Base-by-base conservation (phyloP, 495 filamentous ascomycete species). In the Penicillium alfredii region DNA sequence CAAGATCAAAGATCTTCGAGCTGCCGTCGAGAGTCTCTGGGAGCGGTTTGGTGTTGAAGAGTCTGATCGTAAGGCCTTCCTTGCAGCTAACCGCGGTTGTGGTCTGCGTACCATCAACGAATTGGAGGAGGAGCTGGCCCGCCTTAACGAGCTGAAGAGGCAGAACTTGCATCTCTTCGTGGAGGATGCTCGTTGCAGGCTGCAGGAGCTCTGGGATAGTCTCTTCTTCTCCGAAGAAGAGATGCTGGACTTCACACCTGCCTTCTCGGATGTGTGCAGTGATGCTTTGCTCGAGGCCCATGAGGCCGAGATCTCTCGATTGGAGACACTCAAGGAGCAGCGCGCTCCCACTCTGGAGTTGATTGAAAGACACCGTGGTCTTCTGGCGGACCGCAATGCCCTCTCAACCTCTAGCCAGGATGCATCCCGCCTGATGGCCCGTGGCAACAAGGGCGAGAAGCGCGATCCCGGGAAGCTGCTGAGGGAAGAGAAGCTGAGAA, bases 401-500 rank as follows among this genome's bases (percentile, higher is more conserved):
- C 73, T 99, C 19, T 76, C 79, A n/a, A 69, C 80, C 13, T 88
- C 88, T 0, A 90, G 85, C 49, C 87, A 93, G 50, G 93, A 99
- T 66, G 88, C 93, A 17, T 96, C 88, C 14, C 81, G 92, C 16
- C 71, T 99, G 9, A 85, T 96, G 79, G 74, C 75, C 41, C 84
- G 88, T 24, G 89, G 89, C 2, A 78, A 81, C 37, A 94, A 90
- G 63, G 84, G 88, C 32, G 88, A 95, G 58, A 81, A 78, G 51
- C 83, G 92, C 49, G 92, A 99, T 58, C 92, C 92, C 0, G 88
- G 86, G 17, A 87, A 93, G 58, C 71, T 99, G n/a, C 67, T 99
- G 18, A 76, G 92, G 15, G 92, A 99, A 55, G 92, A 99, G 66
- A 97, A 95, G 72, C 92, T 95, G 86, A 77, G 92, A 25, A 99